Conservation (phyloP, 768 basidiomycete genomes). For the Grammothele lineata region DNA sequence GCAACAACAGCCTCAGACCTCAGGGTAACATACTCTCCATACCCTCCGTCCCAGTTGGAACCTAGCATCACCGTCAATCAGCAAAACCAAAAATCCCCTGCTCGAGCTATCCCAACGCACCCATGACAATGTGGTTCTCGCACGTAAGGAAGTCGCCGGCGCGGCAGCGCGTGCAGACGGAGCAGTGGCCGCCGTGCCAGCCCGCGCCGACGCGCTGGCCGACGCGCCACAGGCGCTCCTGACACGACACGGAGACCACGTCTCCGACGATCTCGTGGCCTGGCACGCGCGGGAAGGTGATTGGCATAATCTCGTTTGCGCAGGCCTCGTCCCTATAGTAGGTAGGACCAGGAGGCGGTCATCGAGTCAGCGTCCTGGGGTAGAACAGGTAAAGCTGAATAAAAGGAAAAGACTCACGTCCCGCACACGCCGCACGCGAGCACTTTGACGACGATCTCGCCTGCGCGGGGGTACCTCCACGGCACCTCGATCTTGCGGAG, state of each 20-base stretch:
- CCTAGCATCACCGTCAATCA: slow-evolving; percentile 12
- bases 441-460: slow-evolving; percentile 25
- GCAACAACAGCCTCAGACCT: slow-evolving; percentile 23
- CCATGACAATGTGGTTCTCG: slow-evolving; percentile 20
- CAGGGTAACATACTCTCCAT: slow-evolving; percentile 25
- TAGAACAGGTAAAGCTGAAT: not conserved
- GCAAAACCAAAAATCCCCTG: not conserved
- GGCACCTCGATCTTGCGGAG: slow-evolving; percentile 19
- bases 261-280: slow-evolving; percentile 27
- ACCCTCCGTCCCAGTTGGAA: slow-evolving; percentile 24
- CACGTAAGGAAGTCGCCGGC: slow-evolving; percentile 25
- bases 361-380: not conserved
- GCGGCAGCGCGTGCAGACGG: slow-evolving; percentile 22
- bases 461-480: slow-evolving; percentile 18
- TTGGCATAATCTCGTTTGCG: slow-evolving; percentile 11
- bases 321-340: slow-evolving; percentile 18
- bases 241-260: slow-evolving; percentile 17
- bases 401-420: slow-evolving; percentile 13
- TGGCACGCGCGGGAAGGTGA: slow-evolving; percentile 21
- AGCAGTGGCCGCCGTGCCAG: slow-evolving; percentile 27
- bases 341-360: not conserved
- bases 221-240: slow-evolving; percentile 18
- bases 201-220: slow-evolving; percentile 28
- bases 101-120: slow-evolving; percentile 2
- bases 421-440: slow-evolving; percentile 25